phyloP scores from a whole-genome alignment of 2,329 filamentous ascomycete species.

The Fusarium decemcellulare region DNA sequence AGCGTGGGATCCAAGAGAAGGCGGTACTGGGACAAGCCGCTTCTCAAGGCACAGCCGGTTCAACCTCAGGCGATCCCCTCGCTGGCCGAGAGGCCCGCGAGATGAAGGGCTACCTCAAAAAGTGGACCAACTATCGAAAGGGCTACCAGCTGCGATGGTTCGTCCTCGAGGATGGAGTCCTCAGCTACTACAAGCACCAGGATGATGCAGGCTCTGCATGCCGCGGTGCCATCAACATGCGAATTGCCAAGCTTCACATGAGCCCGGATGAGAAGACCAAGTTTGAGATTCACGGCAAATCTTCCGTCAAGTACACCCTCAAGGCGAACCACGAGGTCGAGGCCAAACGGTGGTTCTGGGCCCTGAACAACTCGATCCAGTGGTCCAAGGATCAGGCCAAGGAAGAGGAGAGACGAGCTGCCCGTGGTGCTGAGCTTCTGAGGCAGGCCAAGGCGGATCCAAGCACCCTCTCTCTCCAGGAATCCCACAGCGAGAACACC shows the following conservation, averaged over 20 bases:
- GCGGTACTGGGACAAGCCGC: conserved; percentile 86
- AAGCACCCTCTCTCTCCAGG: conserved; percentile 62
- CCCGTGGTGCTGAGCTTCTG: conserved; percentile 81
- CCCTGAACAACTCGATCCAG: conserved; percentile 97
- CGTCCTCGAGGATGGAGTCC: conserved; percentile 94
- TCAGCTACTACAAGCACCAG: conserved; percentile 99
- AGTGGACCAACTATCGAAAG: conserved; percentile 99
- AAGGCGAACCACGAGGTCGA: conserved; percentile 99
- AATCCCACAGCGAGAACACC: conserved; percentile 66
- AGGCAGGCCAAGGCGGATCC: conserved; percentile 86
- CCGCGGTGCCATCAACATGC: conserved; percentile 98
- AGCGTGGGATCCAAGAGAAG: conserved; percentile 96
- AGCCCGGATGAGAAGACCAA: conserved; percentile 97
- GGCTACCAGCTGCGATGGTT: conserved; percentile 99
- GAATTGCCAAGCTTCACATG: conserved; percentile 95
- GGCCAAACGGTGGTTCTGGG: conserved; percentile 99
- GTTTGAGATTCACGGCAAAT: conserved; percentile 98
- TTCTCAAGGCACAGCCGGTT: conserved; percentile 67
- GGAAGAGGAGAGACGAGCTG: conserved; percentile 85
- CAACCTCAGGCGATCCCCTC: conserved; percentile 70
- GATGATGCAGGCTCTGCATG: conserved; percentile 97
- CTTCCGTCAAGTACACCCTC: conserved; percentile 97
- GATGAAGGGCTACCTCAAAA: conserved; percentile 99
- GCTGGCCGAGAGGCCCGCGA: conserved; percentile 91
- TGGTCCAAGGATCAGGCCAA: conserved; percentile 98